phyloP scores from a whole-genome alignment of 208 protist genomes.

The Acanthamoeba healyi region DNA sequence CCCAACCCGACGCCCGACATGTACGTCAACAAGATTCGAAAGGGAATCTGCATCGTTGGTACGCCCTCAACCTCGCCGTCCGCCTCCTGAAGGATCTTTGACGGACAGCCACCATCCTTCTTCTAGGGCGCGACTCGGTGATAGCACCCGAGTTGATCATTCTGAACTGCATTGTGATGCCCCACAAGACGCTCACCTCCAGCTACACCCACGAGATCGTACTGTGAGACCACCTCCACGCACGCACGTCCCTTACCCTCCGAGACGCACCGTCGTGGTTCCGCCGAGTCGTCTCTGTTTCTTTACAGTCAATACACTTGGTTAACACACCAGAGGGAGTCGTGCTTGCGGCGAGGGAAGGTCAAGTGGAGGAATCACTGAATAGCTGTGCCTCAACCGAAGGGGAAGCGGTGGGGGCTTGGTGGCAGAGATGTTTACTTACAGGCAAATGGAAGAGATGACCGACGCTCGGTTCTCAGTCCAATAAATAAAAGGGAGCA shows the following conservation, averaged over 20 bases:
- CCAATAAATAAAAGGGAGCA: background rate
- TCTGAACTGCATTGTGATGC: constrained; percentile 76
- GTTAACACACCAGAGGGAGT: too few species aligned
- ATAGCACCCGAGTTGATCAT: constrained; percentile 75
- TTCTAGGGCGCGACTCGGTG: constrained; percentile 46
- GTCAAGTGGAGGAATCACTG: too few species aligned
- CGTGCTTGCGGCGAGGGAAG: too few species aligned
- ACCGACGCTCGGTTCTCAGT: background rate
- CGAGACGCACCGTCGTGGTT: too few species aligned
- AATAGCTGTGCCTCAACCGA: too few species aligned
- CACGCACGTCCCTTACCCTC: too few species aligned
- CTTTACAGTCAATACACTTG: too few species aligned
- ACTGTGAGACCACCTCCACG: too few species aligned
- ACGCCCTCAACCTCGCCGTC: background rate
- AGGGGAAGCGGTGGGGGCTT: too few species aligned
- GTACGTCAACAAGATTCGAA: constrained; percentile 61
- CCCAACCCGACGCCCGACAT: constrained; percentile 67
- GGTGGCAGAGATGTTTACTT: background rate
- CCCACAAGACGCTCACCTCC: constrained; percentile 73
- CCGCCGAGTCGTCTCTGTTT: too few species aligned
- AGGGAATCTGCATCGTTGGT: constrained; percentile 76
- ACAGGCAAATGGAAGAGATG: background rate
- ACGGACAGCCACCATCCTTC: too few species aligned
- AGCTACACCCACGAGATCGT: constrained; percentile 70
- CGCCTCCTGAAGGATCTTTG: too few species aligned